These are phyloP conservation scores for Alternaria ethzedia DNA, from an alignment of 2,329 filamentous ascomycete species.

Conservation along the genomic window DNA sequence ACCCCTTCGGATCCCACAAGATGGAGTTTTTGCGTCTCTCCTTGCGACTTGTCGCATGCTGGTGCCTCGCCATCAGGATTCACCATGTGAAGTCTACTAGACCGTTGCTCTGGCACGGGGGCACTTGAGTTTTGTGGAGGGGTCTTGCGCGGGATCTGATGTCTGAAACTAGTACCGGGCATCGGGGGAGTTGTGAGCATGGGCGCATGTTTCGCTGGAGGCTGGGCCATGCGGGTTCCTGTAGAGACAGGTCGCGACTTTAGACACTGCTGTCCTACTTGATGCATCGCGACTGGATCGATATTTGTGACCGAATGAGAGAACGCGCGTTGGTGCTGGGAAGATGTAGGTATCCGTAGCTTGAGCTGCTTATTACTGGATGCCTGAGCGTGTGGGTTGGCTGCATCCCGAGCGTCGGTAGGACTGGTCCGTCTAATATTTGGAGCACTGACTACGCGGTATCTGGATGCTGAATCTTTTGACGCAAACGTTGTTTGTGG, in stretches of 20 bases:
- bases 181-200: too few species aligned
- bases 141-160: background rate
- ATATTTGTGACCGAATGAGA: background rate
- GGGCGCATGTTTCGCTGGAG: background rate
- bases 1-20: constrained; percentile 9
- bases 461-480: constrained; percentile 14
- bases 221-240: background rate
- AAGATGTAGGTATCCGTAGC: background rate
- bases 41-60: background rate
- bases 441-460: constrained; percentile 17
- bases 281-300: background rate
- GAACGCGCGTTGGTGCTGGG: background rate
- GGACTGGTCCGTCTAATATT: constrained; percentile 7
- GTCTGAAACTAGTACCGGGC: background rate
- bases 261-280: background rate
- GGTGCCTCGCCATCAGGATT: background rate
- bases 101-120: background rate
- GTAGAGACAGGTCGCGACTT: background rate
- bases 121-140: background rate
- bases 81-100: background rate
- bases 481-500: background rate
- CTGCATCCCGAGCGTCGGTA: background rate
- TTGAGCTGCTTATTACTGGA: background rate
- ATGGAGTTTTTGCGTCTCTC: background rate
- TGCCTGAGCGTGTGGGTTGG: constrained; percentile 2